phyloP scores from a whole-genome alignment of 1,284 basidiomycete genomes.

The Singerocomus inundabilis region DNA sequence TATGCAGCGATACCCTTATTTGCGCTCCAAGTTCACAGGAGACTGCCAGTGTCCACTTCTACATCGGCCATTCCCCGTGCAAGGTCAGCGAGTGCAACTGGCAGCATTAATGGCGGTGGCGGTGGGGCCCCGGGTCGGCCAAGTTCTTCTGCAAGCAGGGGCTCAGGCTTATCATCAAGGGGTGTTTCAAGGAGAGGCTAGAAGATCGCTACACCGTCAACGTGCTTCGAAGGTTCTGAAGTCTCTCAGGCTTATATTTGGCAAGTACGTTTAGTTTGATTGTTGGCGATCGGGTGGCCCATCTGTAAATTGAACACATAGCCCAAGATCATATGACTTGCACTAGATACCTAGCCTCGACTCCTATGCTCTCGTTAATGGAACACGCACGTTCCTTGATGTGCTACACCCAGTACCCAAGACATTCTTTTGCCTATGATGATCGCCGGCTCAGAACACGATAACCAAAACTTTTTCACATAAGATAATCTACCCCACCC shows the following conservation, averaged over 20 bases:
- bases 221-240: background rate
- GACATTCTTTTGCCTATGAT: background rate
- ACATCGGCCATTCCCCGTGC: constrained; percentile 22
- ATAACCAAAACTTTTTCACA: background rate
- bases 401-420: background rate
- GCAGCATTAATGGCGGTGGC: constrained; percentile 16
- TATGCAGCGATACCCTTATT: constrained; percentile 6
- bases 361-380: constrained; percentile 1
- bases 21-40: constrained; percentile 7
- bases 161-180: constrained; percentile 23
- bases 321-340: background rate
- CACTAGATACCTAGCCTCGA: background rate
- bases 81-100: constrained; percentile 31
- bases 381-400: constrained; percentile 4
- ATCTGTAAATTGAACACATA: background rate
- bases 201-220: background rate
- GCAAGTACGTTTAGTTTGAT: background rate
- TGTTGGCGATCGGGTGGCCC: background rate
- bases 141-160: constrained; percentile 26
- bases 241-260: background rate
- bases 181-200: constrained; percentile 28
- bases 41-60: constrained; percentile 17
- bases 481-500: background rate
- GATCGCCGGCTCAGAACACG: background rate
- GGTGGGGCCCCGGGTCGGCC: constrained; percentile 22